Conservation (phyloP, 352 stramenopile species). For the Phytophthora sp. region DNA sequence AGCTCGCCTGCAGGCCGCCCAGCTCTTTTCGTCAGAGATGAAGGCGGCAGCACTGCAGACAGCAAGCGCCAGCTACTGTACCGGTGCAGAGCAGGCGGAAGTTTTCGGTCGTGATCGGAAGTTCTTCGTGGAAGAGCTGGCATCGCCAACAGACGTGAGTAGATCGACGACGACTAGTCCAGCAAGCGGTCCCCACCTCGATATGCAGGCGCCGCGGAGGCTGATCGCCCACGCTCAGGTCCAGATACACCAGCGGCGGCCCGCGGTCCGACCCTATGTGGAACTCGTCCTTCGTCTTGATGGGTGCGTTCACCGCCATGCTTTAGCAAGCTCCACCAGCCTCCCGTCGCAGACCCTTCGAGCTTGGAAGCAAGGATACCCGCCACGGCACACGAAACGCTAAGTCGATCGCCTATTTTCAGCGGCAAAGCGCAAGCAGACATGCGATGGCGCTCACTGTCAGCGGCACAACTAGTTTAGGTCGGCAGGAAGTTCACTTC, state of each 20-base stretch:
- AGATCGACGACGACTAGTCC: too few species aligned
- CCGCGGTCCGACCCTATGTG: constrained; percentile 36
- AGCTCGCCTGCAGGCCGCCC: constrained; percentile 45
- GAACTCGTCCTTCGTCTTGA: constrained; percentile 62
- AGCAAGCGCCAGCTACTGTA: constrained; percentile 1
- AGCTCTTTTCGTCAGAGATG: background rate
- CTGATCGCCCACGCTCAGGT: constrained; percentile 58
- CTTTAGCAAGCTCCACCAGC: background rate
- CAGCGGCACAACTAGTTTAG: constrained; percentile 19
- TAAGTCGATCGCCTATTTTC: too few species aligned
- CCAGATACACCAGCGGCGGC: constrained; percentile 67
- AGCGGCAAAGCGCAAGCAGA: too few species aligned
- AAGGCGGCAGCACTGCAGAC: constrained; percentile 37
- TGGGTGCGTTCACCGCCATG: constrained; percentile 54
- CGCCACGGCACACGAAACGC: too few species aligned
- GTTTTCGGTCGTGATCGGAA: constrained; percentile 67
- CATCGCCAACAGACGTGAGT: background rate
- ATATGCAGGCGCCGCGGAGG: constrained; percentile 66
- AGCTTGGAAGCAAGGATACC: too few species aligned
- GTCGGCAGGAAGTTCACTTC: background rate
- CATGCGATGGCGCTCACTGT: constrained; percentile 1
- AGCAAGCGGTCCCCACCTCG: constrained; percentile 38
- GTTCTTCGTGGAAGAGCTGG: constrained; percentile 73
- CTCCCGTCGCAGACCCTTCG: too few species aligned
- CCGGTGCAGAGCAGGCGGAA: constrained; percentile 58